Base-by-base conservation (phyloP, 2,329 filamentous ascomycete genomes). In the Malbranchea zuffiana region DNA sequence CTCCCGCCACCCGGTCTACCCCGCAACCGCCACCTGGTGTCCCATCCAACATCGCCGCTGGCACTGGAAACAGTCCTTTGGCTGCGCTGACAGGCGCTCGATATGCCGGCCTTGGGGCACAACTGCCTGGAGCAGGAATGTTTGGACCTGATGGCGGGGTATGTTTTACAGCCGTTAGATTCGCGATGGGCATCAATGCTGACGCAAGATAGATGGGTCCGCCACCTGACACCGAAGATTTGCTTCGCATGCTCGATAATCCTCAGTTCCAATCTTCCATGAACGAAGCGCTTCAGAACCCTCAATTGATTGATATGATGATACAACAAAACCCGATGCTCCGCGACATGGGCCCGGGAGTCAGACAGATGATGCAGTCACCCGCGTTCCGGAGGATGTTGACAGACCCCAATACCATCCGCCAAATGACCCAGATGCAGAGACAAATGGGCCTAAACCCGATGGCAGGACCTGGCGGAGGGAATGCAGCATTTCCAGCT, bases 111-210 rank as follows among this genome's bases (percentile, higher is more conserved):
- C 85, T 93, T 20, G 33, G 35, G 56, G 80, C 87, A 40, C 84
- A 85, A 43, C 72, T 98, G 25, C 90, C 90, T 3, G 84, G 81
- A 38, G 78, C 81, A 44, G 82, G 87, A 45, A 78, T 85, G 65
- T 96, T 98, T 59, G 88, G 90, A 10, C 84, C 87, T 17, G 88
- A 96, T 55, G 88, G 88, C 51, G 88, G 88, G 42, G 86, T 93
- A 71, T 71, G 85, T 75, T 27, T 41, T 30, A 15, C 36, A 29
- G 16, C 12, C 16, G 19, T n/a, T 12, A 24, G 2, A 24, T 17
- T 35, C 2, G n/a, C 8, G 31, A 34, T 21, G 6, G 26, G 18
- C n/a, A 3, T n/a, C 26, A 7, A 29, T 33, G 11, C 44, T 47
- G 32, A 29, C 28, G 30, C 16, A 11, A 44, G 6, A 3, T 46